Evolutionary conservation across 768 basidiomycete genomes (phyloP), one percentile per base, ranked within the genome.

Genomic region (Russula dissimulans): DNA sequence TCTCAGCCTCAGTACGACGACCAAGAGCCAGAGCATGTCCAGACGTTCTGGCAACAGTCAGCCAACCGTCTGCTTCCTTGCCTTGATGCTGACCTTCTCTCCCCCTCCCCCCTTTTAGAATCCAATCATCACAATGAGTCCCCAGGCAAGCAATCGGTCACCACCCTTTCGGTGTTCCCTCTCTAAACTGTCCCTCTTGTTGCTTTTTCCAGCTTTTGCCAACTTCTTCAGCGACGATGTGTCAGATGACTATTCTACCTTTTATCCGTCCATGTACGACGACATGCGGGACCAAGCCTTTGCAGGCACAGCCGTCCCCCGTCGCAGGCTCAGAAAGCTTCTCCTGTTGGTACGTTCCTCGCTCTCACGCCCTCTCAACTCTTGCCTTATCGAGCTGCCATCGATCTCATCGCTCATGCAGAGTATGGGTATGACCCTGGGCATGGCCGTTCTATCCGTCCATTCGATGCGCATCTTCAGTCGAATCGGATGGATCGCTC

Each of bases 381-480:
- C 15, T 34, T 10, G 26, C 34, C 60, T 56, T 29, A 52, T 58
- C 50, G 36, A 38, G 22, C 22, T 15, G 3, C 15, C 48, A 57
- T 52, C 41, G 26, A 48, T 49, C 8, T 15, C 47, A n/a, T 58
- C 26, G 8, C 22, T 12, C 17, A 4, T 43, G 42, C 22, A 62
- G 61, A 57, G 61, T 32, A 62, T 62, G 61, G 7, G 34, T 17
- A 62, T 62, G 61, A 62, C 61, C 39, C 44, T 62, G 10, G 18
- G 45, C 56, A 62, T 62, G 61, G 61, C 61, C 4, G 18, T 62
- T n/a, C 56, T 62, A 5, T 57, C 61, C 22, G 51, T 62, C 45
- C 56, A 62, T 42, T 52, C 61, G n/a, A 48, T 57, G 51, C 61
- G 51, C 48, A 29, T 62, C 39, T 41, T 62, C 39, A 41, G 50